Percentiles rank a stretch among this genome's conserved stretches.
phyloP scores from a whole-genome alignment of 441 rosid species.

The Aleurites moluccanus region DNA sequence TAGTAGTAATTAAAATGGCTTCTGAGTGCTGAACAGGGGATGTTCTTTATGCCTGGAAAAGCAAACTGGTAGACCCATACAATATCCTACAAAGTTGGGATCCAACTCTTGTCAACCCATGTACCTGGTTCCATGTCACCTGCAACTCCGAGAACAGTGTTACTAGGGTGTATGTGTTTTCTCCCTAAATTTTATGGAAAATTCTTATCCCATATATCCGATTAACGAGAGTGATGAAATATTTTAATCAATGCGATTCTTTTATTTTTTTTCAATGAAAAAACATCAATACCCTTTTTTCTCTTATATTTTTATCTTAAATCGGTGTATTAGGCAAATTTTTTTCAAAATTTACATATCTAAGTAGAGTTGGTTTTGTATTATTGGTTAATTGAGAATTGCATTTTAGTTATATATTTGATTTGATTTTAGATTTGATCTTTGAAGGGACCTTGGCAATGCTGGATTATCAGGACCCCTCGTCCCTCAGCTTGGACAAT shows the following conservation, averaged over 20 bases:
- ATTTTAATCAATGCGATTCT: too few species aligned
- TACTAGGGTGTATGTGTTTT: slow-evolving; percentile 31
- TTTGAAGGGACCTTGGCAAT: slow-evolving; percentile 47
- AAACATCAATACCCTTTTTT: too few species aligned
- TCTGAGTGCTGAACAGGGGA: slow-evolving; percentile 27
- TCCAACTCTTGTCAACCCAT: slow-evolving; percentile 39
- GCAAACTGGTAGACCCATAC: slow-evolving; percentile 30
- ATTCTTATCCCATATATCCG: too few species aligned
- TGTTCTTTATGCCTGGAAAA: slow-evolving; percentile 34
- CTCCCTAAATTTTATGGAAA: too few species aligned
- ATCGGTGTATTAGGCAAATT: too few species aligned
- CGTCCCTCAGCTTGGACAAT: slow-evolving; percentile 37
- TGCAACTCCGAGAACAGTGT: slow-evolving; percentile 29
- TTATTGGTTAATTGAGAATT: not conserved
- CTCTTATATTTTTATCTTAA: too few species aligned
- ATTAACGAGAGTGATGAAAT: too few species aligned
- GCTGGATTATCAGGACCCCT: slow-evolving; percentile 45
- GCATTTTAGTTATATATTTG: not conserved
- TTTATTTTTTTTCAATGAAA: too few species aligned
- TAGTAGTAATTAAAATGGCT: too few species aligned
- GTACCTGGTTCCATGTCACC: slow-evolving; percentile 46
- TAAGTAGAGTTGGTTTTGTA: not conserved
- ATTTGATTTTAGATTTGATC: slow-evolving; percentile 3
- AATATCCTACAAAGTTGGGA: slow-evolving; percentile 42
- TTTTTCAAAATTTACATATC: too few species aligned